phyloP scores from a whole-genome alignment of 2,329 filamentous ascomycete species.

The Allantophomopsis lycopodina region DNA sequence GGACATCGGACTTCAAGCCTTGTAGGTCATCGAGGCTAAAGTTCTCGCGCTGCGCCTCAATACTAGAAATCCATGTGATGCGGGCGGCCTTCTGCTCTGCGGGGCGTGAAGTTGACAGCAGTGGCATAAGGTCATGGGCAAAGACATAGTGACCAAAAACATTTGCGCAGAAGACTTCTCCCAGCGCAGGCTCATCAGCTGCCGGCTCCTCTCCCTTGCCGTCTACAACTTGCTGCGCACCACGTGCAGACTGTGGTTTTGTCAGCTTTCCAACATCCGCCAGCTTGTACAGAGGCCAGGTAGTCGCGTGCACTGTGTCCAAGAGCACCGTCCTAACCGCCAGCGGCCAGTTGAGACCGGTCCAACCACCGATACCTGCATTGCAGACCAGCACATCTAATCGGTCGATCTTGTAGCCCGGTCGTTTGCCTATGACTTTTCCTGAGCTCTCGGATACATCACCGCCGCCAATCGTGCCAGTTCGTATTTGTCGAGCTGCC shows the following conservation, averaged over 20 bases:
- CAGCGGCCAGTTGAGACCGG: slow-evolving; percentile 55
- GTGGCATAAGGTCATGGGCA: slow-evolving; percentile 62
- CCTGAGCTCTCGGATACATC: slow-evolving; percentile 35
- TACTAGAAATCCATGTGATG: slow-evolving; percentile 76
- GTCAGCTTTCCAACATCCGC: slow-evolving; percentile 37
- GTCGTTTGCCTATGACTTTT: slow-evolving; percentile 20
- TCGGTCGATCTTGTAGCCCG: slow-evolving; percentile 42
- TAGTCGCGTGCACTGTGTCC: slow-evolving; percentile 53
- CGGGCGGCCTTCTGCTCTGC: slow-evolving; percentile 25
- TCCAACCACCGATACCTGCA: slow-evolving; percentile 80
- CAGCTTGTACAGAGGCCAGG: slow-evolving; percentile 69
- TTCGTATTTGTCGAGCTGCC: slow-evolving; percentile 9
- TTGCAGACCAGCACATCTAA: slow-evolving; percentile 76
- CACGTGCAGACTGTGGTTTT: slow-evolving; percentile 28
- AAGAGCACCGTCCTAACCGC: slow-evolving; percentile 39
- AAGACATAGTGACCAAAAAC: slow-evolving; percentile 93
- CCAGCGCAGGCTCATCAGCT: slow-evolving; percentile 44
- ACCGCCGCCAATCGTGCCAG: slow-evolving; percentile 17
- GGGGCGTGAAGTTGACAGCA: slow-evolving; percentile 33
- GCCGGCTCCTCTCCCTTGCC: slow-evolving; percentile 3
- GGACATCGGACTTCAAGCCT: slow-evolving; percentile 38
- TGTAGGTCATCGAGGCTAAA: slow-evolving; percentile 63
- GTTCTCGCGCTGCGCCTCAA: slow-evolving; percentile 46
- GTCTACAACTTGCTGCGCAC: slow-evolving; percentile 9
- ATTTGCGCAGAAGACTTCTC: slow-evolving; percentile 80